phyloP scores from a whole-genome alignment of 1,139 yeast genomes.

The Saccharomyces hybrid region DNA sequence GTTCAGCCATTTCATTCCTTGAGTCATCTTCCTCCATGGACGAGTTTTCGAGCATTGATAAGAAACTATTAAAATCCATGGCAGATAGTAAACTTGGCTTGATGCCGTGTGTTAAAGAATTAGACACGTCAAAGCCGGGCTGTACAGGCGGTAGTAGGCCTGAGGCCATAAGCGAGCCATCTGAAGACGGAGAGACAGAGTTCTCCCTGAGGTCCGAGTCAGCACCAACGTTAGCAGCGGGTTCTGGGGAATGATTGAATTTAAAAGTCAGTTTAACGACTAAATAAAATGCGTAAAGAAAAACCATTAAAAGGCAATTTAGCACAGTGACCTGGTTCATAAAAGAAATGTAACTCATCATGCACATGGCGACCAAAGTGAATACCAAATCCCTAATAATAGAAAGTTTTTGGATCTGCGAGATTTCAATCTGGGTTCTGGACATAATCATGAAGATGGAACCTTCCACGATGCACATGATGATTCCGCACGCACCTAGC shows the following conservation, averaged over 20 bases:
- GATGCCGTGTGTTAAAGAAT: constrained; percentile 12
- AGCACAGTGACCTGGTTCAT: constrained; percentile 21
- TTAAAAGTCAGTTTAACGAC: constrained; percentile 14
- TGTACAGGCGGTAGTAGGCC: neutral
- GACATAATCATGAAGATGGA: constrained; percentile 29
- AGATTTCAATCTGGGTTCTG: constrained; percentile 14
- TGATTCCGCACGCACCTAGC: constrained; percentile 33
- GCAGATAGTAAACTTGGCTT: constrained; percentile 29
- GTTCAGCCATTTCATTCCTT: constrained; percentile 6
- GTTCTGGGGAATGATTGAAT: neutral
- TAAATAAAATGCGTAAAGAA: constrained; percentile 21
- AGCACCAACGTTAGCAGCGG: neutral
- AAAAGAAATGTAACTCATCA: constrained; percentile 23
- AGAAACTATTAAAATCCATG: constrained; percentile 25
- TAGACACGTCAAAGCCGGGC: constrained; percentile 2
- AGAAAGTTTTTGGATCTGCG: constrained; percentile 15
- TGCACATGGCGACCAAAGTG: constrained; percentile 18
- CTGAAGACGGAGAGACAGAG: neutral
- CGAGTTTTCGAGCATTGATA: constrained; percentile 24
- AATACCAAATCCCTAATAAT: constrained; percentile 25
- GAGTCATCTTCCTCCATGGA: constrained; percentile 1
- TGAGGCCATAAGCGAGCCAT: neutral
- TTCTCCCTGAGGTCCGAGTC: neutral
- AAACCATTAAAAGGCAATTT: constrained; percentile 25
- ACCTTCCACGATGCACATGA: constrained; percentile 31